A percentile compares a stretch with the other conserved stretches of the same genome.
These are phyloP conservation scores for Coelastrella sp. DNA, from an alignment of 139 green algal genomes.

Conservation along the genomic window DNA sequence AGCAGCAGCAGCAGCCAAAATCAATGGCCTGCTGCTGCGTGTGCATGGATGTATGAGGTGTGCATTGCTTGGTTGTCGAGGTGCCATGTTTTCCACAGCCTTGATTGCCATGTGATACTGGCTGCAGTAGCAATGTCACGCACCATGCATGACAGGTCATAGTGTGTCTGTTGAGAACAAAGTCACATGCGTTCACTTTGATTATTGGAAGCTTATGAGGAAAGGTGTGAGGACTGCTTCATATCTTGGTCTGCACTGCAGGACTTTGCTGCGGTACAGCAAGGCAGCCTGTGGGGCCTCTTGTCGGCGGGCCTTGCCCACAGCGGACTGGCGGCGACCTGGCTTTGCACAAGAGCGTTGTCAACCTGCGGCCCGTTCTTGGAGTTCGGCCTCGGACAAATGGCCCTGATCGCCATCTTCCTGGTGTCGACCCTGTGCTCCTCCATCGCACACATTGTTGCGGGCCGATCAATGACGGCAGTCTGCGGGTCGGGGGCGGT, in stretches of 20 bases:
- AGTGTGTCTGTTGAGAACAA: no score
- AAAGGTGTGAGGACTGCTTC: neutral
- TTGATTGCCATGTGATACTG: no score
- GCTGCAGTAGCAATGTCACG: no score
- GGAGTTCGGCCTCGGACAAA: neutral
- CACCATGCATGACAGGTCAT: no score
- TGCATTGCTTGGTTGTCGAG: no score
- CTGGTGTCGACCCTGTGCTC: neutral
- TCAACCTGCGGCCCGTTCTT: neutral
- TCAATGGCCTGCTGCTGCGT: no score
- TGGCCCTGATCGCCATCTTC: constrained; percentile 12
- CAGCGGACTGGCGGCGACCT: constrained; percentile 15
- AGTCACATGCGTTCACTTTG: no score
- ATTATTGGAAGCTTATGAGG: neutral
- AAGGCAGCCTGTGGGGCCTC: neutral
- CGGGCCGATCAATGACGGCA: neutral
- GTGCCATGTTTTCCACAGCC: no score
- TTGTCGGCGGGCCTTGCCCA: constrained; percentile 1
- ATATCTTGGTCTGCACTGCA: neutral
- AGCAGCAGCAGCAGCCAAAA: no score
- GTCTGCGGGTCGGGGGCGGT: constrained; percentile 5
- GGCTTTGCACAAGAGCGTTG: constrained; percentile 6
- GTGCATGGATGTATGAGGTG: no score
- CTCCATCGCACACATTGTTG: neutral
- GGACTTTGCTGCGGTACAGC: neutral